phyloP scores from a whole-genome alignment of 2,329 filamentous ascomycete species.

The Aaosphaeria arxii region DNA sequence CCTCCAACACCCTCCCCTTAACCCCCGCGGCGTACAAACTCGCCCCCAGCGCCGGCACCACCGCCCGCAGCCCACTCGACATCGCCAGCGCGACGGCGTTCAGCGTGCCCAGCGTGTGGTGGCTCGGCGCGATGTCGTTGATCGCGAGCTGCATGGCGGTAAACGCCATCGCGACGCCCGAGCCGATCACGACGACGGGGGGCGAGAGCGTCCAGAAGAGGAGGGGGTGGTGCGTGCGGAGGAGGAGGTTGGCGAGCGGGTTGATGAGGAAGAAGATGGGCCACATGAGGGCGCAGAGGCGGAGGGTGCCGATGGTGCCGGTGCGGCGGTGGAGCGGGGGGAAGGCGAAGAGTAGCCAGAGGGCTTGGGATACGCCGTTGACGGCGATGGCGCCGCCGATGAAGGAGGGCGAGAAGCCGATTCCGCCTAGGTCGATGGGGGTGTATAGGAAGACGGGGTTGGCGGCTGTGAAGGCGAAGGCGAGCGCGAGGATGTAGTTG shows the following conservation, averaged over 20 bases:
- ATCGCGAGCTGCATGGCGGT: slow-evolving; percentile 70
- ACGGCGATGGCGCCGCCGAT: slow-evolving; percentile 67
- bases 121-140: slow-evolving; percentile 69
- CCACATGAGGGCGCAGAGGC: slow-evolving; percentile 56
- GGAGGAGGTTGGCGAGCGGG: slow-evolving; percentile 57
- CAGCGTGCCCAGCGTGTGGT: slow-evolving; percentile 64
- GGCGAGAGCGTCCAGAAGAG: slow-evolving; percentile 59
- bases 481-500: slow-evolving; percentile 65
- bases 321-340: slow-evolving; percentile 63
- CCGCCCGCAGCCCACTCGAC: slow-evolving; percentile 59
- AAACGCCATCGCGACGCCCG: slow-evolving; percentile 66
- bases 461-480: slow-evolving; percentile 69
- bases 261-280: slow-evolving; percentile 60
- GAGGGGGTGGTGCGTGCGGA: slow-evolving; percentile 44
- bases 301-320: slow-evolving; percentile 66
- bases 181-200: slow-evolving; percentile 51
- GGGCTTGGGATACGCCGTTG: slow-evolving; percentile 63
- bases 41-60: slow-evolving; percentile 64
- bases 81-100: slow-evolving; percentile 67
- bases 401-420: slow-evolving; percentile 58
- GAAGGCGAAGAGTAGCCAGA: slow-evolving; percentile 70
- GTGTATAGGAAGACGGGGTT: slow-evolving; percentile 69
- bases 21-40: slow-evolving; percentile 68
- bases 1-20: slow-evolving; percentile 57
- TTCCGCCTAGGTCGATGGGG: slow-evolving; percentile 59